A percentile compares a stretch with the other conserved stretches of the same genome.
Conservation (phyloP, 306 rosid genomes). For the Pterocarpus santalinus region DNA sequence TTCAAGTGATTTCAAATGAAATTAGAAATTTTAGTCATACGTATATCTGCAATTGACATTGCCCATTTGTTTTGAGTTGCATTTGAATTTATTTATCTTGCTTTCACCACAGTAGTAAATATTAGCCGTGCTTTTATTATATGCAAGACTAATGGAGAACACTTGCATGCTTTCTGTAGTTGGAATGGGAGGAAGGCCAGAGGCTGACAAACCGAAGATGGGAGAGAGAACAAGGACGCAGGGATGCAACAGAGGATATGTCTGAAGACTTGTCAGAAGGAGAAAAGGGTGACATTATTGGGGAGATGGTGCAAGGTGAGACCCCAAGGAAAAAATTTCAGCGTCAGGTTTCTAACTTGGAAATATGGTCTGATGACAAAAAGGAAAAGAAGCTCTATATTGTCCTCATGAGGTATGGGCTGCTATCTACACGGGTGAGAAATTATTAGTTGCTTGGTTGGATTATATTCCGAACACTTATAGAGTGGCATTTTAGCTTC, state of each 20-base stretch:
- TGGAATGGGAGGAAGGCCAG: constrained; percentile 85
- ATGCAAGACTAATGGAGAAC: constrained; percentile 36
- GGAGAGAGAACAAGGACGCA: constrained; percentile 90
- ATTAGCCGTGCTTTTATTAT: constrained; percentile 19
- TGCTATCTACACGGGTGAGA: not conserved
- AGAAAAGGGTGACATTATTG: constrained; percentile 74
- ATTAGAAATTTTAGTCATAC: constrained; percentile 13
- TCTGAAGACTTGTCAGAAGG: constrained; percentile 93
- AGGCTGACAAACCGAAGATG: constrained; percentile 64
- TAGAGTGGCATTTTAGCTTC: too few species aligned
- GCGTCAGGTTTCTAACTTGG: constrained; percentile 69
- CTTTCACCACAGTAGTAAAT: not conserved
- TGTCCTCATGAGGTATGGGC: constrained; percentile 73
- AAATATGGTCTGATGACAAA: constrained; percentile 91
- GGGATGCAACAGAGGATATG: constrained; percentile 86
- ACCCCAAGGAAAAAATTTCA: constrained; percentile 60
- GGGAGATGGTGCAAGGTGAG: constrained; percentile 60
- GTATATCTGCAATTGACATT: not conserved
- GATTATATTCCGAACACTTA: too few species aligned
- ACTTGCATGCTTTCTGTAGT: constrained; percentile 54
- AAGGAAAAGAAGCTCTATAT: constrained; percentile 83
- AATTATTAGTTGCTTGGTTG: too few species aligned
- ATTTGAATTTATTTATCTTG: not conserved
- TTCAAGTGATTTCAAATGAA: not conserved
- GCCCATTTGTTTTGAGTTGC: not conserved